Conservation (phyloP, 1,284 basidiomycete species). For the Phlebopus sp. region DNA sequence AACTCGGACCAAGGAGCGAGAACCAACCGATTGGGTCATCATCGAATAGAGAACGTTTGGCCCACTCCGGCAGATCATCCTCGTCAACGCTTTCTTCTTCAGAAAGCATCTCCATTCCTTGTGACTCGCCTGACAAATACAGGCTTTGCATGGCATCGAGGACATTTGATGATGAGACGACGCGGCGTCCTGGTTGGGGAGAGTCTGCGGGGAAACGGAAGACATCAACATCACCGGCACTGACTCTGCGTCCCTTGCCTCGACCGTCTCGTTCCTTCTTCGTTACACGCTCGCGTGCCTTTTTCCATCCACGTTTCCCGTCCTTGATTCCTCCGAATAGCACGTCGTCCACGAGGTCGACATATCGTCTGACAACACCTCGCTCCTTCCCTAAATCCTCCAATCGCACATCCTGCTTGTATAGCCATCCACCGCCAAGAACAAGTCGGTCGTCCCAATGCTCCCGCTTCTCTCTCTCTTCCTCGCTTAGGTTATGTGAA, state of each 20-base stretch:
- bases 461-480: slow-evolving; percentile 57
- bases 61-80: slow-evolving; percentile 67
- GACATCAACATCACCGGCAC: slow-evolving; percentile 44
- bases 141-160: slow-evolving; percentile 47
- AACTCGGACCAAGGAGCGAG: not conserved
- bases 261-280: slow-evolving; percentile 38
- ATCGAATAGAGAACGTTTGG: slow-evolving; percentile 51
- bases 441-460: slow-evolving; percentile 78
- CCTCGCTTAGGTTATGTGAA: slow-evolving; percentile 36
- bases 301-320: slow-evolving; percentile 54
- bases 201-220: slow-evolving; percentile 20
- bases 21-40: slow-evolving; percentile 57
- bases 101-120: slow-evolving; percentile 45
- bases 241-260: slow-evolving; percentile 49
- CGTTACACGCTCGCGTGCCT: slow-evolving; percentile 43
- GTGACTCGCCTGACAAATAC: slow-evolving; percentile 58
- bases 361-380: slow-evolving; percentile 53
- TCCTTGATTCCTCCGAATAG: slow-evolving; percentile 60
- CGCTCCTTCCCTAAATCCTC: slow-evolving; percentile 56
- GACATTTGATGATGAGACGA: slow-evolving; percentile 50
- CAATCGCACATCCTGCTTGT: slow-evolving; percentile 61
- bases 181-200: slow-evolving; percentile 37
- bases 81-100: slow-evolving; percentile 50
- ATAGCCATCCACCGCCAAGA: slow-evolving; percentile 76
- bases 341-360: slow-evolving; percentile 71